phyloP scores from a whole-genome alignment of 2,329 filamentous ascomycete genomes.

The Botrytis sinoallii region DNA sequence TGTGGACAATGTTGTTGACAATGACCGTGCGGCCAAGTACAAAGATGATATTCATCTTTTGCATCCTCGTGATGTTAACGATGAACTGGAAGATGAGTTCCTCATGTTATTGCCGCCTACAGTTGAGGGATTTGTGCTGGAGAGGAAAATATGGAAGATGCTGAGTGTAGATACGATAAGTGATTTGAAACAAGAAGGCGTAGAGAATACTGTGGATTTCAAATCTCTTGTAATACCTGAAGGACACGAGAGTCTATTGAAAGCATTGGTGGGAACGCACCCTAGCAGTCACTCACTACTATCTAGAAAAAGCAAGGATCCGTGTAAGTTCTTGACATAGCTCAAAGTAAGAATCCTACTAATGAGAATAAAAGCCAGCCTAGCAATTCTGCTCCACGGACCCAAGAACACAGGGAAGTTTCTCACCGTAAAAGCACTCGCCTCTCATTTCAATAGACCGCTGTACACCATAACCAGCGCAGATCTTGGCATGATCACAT shows the following conservation, averaged over 20 bases:
- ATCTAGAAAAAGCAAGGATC: fast-evolving
- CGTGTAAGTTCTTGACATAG: background rate
- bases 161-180: background rate
- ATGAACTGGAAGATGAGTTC: background rate
- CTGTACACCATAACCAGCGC: background rate
- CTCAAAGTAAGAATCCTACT: background rate
- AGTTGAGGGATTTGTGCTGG: background rate
- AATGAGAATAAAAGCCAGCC: background rate
- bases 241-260: slow-evolving; percentile 2
- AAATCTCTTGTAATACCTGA: background rate
- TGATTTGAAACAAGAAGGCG: background rate
- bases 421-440: background rate
- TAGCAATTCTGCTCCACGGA: slow-evolving; percentile 12
- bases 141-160: background rate
- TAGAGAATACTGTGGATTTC: background rate
- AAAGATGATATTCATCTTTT: background rate
- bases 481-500: background rate
- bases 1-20: background rate
- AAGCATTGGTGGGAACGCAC: slow-evolving; percentile 6
- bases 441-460: slow-evolving; percentile 1
- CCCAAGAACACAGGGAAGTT: background rate
- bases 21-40: background rate
- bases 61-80: background rate
- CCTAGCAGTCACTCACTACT: background rate
- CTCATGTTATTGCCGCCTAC: slow-evolving; percentile 3